A percentile compares a stretch with the other conserved stretches of the same genome.
Evolutionary conservation across 2,329 filamentous ascomycete species (phyloP).

Genomic region (Didymella keratinophila): DNA sequence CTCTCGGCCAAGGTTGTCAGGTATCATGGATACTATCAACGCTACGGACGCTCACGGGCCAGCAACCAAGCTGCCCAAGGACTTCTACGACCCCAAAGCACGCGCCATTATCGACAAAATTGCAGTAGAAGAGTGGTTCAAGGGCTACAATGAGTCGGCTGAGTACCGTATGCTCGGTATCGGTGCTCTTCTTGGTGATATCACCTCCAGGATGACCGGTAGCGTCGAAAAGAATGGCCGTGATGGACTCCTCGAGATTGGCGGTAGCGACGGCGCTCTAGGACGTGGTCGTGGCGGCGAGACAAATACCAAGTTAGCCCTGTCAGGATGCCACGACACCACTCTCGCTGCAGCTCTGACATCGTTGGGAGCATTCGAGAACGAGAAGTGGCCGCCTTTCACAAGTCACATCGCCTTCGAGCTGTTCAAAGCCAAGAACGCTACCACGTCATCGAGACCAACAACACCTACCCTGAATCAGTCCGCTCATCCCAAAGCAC

Average conservation of each 20-base stretch:
- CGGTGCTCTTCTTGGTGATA: conserved; percentile 81
- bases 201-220: conserved; percentile 65
- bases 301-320: conserved; percentile 71
- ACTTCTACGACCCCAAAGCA: conserved; percentile 84
- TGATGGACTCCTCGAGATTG: conserved; percentile 53
- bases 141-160: conserved; percentile 80
- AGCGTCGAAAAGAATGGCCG: conserved; percentile 46
- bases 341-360: conserved; percentile 82
- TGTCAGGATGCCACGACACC: conserved; percentile 92
- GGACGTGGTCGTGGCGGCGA: conserved; percentile 57
- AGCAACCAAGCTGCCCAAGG: conserved; percentile 76
- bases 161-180: conserved; percentile 94
- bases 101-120: conserved; percentile 75
- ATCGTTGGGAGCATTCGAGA: conserved; percentile 80
- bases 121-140: conserved; percentile 90
- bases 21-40: conserved; percentile 95
- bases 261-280: conserved; percentile 42
- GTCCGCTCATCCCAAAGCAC: conserved; percentile 21
- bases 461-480: conserved; percentile 14
- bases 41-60: conserved; percentile 85
- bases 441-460: conserved; percentile 5
- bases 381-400: conserved; percentile 84
- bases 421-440: conserved; percentile 71
- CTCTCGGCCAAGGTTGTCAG: conserved; percentile 80
- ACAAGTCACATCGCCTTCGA: conserved; percentile 93